phyloP scores from a whole-genome alignment of 805 yeast species.

The Sugiyamaella smithiae region DNA sequence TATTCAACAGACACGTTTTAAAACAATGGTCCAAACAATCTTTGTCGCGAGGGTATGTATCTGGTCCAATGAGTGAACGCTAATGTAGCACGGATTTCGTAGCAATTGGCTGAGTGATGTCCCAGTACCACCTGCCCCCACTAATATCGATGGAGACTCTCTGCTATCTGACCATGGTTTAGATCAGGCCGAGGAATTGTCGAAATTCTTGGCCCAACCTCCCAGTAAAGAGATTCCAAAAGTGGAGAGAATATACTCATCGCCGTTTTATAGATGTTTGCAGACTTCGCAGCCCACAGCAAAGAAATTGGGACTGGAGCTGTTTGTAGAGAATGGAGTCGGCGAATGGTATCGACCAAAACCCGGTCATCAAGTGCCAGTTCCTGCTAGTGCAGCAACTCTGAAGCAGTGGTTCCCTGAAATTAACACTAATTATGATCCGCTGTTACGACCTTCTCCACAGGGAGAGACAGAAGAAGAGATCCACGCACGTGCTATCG shows the following conservation, averaged over 20 bases:
- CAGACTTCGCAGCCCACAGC: slow-evolving; percentile 78
- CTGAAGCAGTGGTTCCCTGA: slow-evolving; percentile 55
- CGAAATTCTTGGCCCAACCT: slow-evolving; percentile 48
- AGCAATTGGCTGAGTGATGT: slow-evolving; percentile 69
- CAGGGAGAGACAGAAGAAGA: slow-evolving; percentile 74
- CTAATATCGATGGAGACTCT: slow-evolving; percentile 89
- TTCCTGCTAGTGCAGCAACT: slow-evolving; percentile 60
- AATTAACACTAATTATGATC: slow-evolving; percentile 45
- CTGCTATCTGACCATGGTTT: slow-evolving; percentile 84
- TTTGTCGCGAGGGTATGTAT: neutral
- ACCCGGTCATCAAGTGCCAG: slow-evolving; percentile 47
- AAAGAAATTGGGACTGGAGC: slow-evolving; percentile 51
- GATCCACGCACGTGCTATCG: slow-evolving; percentile 58
- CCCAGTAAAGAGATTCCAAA: slow-evolving; percentile 43
- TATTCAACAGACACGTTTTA: too few species aligned
- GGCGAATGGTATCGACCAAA: slow-evolving; percentile 90
- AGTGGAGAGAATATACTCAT: slow-evolving; percentile 69
- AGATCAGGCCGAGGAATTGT: slow-evolving; percentile 81
- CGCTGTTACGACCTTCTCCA: slow-evolving; percentile 57
- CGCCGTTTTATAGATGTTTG: slow-evolving; percentile 88
- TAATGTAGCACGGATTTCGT: slow-evolving; percentile 69
- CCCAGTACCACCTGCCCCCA: slow-evolving; percentile 71
- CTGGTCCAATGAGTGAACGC: neutral
- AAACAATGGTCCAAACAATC: neutral
- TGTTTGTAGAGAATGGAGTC: slow-evolving; percentile 74